Evolutionary conservation across 2,329 filamentous ascomycete species (phyloP).

Genomic region (Aureobasidium sp.): DNA sequence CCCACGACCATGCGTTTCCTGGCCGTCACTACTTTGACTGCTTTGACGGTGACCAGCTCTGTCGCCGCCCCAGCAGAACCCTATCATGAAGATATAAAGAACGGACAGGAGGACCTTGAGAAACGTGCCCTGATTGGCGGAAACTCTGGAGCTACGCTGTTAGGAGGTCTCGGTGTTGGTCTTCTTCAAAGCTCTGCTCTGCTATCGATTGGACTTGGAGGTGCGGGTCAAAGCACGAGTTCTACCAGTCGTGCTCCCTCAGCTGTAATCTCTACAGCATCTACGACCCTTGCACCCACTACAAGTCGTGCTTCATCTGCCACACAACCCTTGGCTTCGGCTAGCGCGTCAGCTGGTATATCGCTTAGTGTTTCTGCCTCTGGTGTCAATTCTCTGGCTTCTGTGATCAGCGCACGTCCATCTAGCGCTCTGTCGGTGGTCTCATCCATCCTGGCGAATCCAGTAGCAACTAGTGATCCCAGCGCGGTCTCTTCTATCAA

Average conservation of each 20-base stretch:
- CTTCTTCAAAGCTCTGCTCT: neutral
- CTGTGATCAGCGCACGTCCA: neutral
- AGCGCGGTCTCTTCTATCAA: neutral
- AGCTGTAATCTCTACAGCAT: neutral
- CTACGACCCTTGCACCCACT: no score
- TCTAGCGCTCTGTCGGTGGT: neutral
- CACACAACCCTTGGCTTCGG: neutral
- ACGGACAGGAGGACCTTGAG: neutral
- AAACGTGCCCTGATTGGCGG: neutral
- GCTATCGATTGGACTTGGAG: neutral
- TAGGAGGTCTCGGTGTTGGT: neutral
- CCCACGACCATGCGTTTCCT: neutral
- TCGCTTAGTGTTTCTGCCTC: neutral
- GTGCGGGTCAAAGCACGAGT: neutral
- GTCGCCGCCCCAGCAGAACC: conserved; percentile 1
- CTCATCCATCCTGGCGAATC: neutral
- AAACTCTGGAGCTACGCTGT: neutral
- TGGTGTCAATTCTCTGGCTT: neutral
- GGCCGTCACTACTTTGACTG: neutral
- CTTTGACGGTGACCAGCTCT: neutral
- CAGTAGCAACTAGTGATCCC: neutral
- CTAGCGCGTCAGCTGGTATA: neutral
- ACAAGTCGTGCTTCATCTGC: neutral
- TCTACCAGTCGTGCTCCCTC: neutral
- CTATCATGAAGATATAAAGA: neutral